Evolutionary conservation across 352 stramenopile species (phyloP).

Genomic region (Pythium apleroticum): DNA sequence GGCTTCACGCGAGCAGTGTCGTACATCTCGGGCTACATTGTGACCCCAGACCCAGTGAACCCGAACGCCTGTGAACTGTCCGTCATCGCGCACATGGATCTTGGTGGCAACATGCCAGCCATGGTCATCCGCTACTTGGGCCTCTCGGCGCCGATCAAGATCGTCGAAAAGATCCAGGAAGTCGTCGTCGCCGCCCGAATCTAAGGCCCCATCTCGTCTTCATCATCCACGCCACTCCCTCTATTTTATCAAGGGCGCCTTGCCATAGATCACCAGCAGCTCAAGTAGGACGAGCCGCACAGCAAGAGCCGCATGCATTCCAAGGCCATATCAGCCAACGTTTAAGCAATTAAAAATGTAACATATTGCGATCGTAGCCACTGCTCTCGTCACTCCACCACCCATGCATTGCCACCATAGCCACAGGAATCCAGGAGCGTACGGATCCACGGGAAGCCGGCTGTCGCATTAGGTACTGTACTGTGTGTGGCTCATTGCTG

Average conservation of each 20-base stretch:
- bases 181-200: conserved; percentile 21
- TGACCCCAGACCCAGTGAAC: conserved; percentile 60
- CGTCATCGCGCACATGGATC: conserved; percentile 77
- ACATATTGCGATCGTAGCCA: not conserved
- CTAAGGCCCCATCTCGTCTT: not conserved
- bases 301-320: not conserved
- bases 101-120: conserved; percentile 65
- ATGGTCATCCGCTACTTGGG: conserved; percentile 77
- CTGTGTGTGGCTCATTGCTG: not conserved
- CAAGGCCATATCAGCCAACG: not conserved
- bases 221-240: not conserved
- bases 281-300: not conserved
- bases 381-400: not conserved
- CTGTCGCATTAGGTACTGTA: conserved; percentile 1
- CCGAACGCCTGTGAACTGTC: conserved; percentile 63
- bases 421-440: not conserved
- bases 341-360: not conserved
- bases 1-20: conserved; percentile 29
- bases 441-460: not conserved
- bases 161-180: conserved; percentile 70
- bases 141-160: conserved; percentile 77
- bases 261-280: not conserved
- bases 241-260: conserved; percentile 1
- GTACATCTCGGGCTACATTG: conserved; percentile 69
- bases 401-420: too few relatives aligned